phyloP scores from a whole-genome alignment of 2,329 filamentous ascomycete genomes.

The Paraconiothyrium sp. region DNA sequence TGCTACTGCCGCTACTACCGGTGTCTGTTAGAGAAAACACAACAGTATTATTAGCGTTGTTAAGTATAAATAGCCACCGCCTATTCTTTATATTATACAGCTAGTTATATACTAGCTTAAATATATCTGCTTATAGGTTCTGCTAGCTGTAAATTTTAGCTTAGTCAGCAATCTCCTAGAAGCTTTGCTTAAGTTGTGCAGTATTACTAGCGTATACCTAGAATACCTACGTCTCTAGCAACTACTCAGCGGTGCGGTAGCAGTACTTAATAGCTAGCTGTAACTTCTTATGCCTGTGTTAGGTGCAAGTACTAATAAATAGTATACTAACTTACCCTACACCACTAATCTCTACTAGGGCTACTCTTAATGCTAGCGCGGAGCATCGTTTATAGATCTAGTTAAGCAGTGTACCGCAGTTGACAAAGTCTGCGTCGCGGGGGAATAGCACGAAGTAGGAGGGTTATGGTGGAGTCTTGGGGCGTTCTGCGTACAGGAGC shows the following conservation, averaged over 20 bases:
- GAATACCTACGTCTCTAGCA: conserved; percentile 24
- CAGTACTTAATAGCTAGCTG: conserved; percentile 26
- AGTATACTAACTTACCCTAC: conserved; percentile 14
- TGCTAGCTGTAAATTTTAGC: conserved; percentile 20
- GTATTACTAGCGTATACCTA: conserved; percentile 26
- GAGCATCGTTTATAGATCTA: conserved; percentile 38
- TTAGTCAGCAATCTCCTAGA: conserved; percentile 22
- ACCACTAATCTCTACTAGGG: conserved; percentile 30
- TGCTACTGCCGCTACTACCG: neutral
- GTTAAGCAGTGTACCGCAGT: conserved; percentile 26
- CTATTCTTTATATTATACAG: conserved; percentile 21
- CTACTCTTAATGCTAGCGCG: conserved; percentile 35
- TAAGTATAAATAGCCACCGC: conserved; percentile 26
- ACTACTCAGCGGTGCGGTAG: conserved; percentile 19
- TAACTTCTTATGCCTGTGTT: conserved; percentile 20
- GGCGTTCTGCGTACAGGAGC: neutral
- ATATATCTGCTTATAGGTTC: conserved; percentile 22
- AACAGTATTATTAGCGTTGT: conserved; percentile 26
- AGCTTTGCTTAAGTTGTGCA: conserved; percentile 27
- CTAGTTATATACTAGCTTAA: conserved; percentile 27
- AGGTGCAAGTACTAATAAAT: too few species aligned
- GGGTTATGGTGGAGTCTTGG: conserved; percentile 28
- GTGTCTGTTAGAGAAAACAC: neutral
- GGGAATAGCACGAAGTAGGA: conserved; percentile 33
- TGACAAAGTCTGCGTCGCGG: conserved; percentile 35